Evolutionary conservation across 2,329 filamentous ascomycete genomes (phyloP), one percentile per base, ranked within the genome.

Genomic region (Neopestalotiopsis sp.): DNA sequence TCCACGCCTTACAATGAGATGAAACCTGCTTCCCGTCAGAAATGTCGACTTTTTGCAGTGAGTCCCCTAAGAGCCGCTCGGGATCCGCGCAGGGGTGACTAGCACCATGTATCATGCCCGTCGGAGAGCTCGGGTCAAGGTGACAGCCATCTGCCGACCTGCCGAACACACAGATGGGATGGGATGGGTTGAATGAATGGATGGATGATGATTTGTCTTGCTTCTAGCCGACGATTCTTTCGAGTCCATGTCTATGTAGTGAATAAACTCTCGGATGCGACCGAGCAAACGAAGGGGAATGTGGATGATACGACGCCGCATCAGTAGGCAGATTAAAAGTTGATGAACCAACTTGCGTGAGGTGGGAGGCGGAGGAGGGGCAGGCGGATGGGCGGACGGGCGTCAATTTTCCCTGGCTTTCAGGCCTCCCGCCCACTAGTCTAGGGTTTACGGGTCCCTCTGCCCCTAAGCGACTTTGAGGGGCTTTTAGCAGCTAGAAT

Each of bases 11-110:
- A 64, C 58, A 12, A 38, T 66, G 45, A 56, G 63, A 57, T 66
- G 63, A 66, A 66, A 66, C 63, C 63, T 32, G 34, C 28, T 5
- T 28, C 12, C 63, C 63, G 63, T 66, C 63, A 66, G 63, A 66
- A n/a, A 14, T 12, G 12, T 57, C 13, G 52, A 30, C 32, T 34
- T 20, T 32, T 28, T 34, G 38, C 24, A 32, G 45, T 34, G 45
- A 40, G 38, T 20, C 20, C n/a, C 45, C 63, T 10, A 49, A 20
- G 10, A 30, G 24, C 17, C 10, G 45, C 28, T 38, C 49, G n/a
- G 17, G 63, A 66, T 66, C 63, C 52, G 63, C 63, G 45, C 63
- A 56, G 45, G 63, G 63, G 40, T 57, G 28, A 45, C 17, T 20
- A 17, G 42, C 45, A 45, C 28, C 42, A 49, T 42, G 63, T 66